Percentiles rank a stretch among this genome's conserved stretches.
phyloP scores from a whole-genome alignment of 805 yeast genomes.

The Candida sanyiensis region DNA sequence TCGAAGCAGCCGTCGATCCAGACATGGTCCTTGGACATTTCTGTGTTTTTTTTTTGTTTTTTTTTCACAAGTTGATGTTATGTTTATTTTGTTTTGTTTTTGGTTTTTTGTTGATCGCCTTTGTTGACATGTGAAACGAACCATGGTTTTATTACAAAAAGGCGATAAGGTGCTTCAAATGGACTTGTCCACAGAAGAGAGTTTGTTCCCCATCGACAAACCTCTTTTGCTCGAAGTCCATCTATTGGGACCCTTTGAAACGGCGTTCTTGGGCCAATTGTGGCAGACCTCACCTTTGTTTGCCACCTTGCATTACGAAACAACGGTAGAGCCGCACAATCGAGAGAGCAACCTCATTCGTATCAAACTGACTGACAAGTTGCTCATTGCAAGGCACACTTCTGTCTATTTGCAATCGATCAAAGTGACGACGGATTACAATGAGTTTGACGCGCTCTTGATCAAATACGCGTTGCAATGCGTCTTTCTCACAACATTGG shows the following conservation, averaged over 20 bases:
- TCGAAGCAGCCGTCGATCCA: slow-evolving; percentile 99
- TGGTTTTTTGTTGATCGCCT: not conserved
- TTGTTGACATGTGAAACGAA: not conserved
- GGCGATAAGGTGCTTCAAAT: slow-evolving; percentile 1
- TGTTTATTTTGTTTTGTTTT: not conserved
- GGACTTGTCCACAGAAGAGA: not conserved
- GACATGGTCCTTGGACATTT: slow-evolving; percentile 35
- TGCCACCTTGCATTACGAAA: slow-evolving; percentile 2
- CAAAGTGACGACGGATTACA: not conserved
- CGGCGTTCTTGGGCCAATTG: not conserved
- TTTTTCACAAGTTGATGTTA: not conserved
- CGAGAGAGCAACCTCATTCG: not conserved
- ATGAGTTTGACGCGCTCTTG: not conserved
- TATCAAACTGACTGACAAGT: not conserved
- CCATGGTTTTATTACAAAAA: not conserved
- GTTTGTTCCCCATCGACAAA: not conserved
- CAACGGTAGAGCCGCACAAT: not conserved
- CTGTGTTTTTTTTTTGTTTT: not conserved
- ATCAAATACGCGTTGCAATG: slow-evolving; percentile 1
- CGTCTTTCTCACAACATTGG: not conserved
- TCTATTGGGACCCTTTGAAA: not conserved
- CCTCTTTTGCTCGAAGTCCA: not conserved
- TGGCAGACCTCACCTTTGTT: not conserved
- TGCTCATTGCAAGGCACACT: not conserved
- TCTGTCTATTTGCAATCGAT: not conserved